Conservation (phyloP, 1,139 yeast genomes). For the Sugiyamaella novakii region DNA sequence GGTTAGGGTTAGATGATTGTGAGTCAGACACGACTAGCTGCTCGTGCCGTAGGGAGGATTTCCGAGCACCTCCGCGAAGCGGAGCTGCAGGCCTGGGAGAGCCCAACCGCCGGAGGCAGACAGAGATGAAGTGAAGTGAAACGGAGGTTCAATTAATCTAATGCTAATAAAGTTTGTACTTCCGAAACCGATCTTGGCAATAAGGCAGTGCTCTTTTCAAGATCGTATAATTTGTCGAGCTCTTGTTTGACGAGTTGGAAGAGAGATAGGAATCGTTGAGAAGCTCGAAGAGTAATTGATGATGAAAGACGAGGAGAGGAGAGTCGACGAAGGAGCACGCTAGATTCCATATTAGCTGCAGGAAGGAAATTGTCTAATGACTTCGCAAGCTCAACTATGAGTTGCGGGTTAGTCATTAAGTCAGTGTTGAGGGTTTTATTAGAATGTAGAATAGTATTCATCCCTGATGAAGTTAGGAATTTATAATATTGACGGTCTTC, state of each 20-base stretch:
- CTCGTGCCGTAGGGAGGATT: too few relatives aligned
- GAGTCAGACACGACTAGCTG: too few relatives aligned
- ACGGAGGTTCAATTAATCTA: conserved; percentile 16
- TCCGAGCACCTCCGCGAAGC: too few relatives aligned
- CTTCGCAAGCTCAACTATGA: conserved; percentile 5
- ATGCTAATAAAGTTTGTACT: conserved; percentile 38
- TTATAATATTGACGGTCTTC: conserved; percentile 35
- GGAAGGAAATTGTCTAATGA: conserved; percentile 44
- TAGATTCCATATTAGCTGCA: conserved; percentile 41
- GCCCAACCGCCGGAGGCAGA: background rate
- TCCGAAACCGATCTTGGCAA: conserved; percentile 38
- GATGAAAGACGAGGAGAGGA: conserved; percentile 42
- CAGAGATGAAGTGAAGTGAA: background rate
- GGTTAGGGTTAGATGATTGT: too few relatives aligned
- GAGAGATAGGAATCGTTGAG: conserved; percentile 37
- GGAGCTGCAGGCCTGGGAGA: background rate
- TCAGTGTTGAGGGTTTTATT: conserved; percentile 9
- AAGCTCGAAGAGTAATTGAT: conserved; percentile 39
- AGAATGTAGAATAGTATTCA: conserved; percentile 17
- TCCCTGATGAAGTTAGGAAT: conserved; percentile 37
- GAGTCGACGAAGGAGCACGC: conserved; percentile 36
- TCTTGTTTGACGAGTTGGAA: conserved; percentile 36
- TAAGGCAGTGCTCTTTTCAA: conserved; percentile 32
- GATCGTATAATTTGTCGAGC: conserved; percentile 29
- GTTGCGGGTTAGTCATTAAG: conserved; percentile 7